A percentile compares a stretch with the other conserved stretches of the same genome.
phyloP scores from a whole-genome alignment of 1,284 basidiomycete genomes.

The Earliella scabrosa region DNA sequence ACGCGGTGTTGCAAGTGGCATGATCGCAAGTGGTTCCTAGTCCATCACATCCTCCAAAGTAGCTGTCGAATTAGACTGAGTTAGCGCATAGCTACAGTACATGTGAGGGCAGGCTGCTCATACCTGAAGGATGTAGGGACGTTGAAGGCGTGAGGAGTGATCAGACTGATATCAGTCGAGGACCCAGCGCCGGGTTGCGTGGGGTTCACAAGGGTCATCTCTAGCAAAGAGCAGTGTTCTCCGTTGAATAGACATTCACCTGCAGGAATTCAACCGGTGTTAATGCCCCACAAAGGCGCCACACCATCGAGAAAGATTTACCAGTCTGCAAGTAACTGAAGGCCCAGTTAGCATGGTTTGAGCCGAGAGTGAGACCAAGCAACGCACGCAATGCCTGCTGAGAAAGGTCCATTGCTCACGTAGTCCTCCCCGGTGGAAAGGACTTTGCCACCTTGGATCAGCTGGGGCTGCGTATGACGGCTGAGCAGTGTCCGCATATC shows the following conservation, averaged over 20 bases:
- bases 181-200: slow-evolving; percentile 43
- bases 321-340: slow-evolving; percentile 37
- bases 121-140: slow-evolving; percentile 37
- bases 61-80: slow-evolving; percentile 14
- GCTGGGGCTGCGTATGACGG: slow-evolving; percentile 34
- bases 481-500: too few species aligned
- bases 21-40: slow-evolving; percentile 28
- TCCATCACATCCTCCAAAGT: slow-evolving; percentile 37
- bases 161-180: slow-evolving; percentile 49
- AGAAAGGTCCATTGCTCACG: slow-evolving; percentile 33
- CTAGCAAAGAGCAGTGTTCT: slow-evolving; percentile 46
- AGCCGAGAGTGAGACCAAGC: slow-evolving; percentile 10
- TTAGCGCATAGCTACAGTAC: background rate
- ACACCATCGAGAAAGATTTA: too few species aligned
- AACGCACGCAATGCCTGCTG: slow-evolving; percentile 42
- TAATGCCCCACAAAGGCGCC: background rate
- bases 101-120: background rate
- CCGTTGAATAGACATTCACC: slow-evolving; percentile 45
- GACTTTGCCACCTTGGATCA: slow-evolving; percentile 36
- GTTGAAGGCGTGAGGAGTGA: slow-evolving; percentile 41
- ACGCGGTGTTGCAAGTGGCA: slow-evolving; percentile 40
- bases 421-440: slow-evolving; percentile 40
- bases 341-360: background rate
- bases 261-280: background rate
- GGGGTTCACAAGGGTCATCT: slow-evolving; percentile 49